phyloP scores from a whole-genome alignment of 257 asterid genomes.

The Verbascum thapsus region DNA sequence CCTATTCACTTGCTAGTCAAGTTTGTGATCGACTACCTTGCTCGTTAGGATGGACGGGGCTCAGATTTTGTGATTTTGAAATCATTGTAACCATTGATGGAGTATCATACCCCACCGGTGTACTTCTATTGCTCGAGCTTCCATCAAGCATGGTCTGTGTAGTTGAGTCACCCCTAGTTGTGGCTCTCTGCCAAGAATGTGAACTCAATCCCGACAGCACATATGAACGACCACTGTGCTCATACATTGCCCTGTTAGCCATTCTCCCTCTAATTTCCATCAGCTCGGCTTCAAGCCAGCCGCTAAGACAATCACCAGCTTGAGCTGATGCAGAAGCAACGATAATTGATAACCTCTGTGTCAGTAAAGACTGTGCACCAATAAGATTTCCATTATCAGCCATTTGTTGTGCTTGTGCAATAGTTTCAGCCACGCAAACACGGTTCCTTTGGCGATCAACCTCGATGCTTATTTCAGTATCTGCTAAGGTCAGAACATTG shows the following conservation, averaged over 20 bases:
- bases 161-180: slow-evolving; percentile 39
- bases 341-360: slow-evolving; percentile 20
- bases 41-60: background rate
- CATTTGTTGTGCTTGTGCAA: slow-evolving; percentile 36
- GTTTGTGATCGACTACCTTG: slow-evolving; percentile 14
- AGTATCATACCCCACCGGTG: slow-evolving; percentile 32
- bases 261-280: slow-evolving; percentile 36
- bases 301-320: slow-evolving; percentile 41
- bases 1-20: slow-evolving; percentile 2
- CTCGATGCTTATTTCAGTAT: slow-evolving; percentile 26
- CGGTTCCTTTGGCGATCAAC: slow-evolving; percentile 46
- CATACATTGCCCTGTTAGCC: slow-evolving; percentile 33
- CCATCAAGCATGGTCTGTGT: slow-evolving; percentile 3
- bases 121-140: slow-evolving; percentile 27
- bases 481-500: slow-evolving; percentile 22
- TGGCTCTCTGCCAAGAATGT: slow-evolving; percentile 51
- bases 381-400: slow-evolving; percentile 41
- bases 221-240: slow-evolving; percentile 37
- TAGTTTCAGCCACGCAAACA: slow-evolving; percentile 33
- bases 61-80: slow-evolving; percentile 33
- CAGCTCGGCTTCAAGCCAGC: slow-evolving; percentile 35
- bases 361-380: slow-evolving; percentile 34
- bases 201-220: slow-evolving; percentile 44
- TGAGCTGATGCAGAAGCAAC: slow-evolving; percentile 39
- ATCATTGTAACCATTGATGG: slow-evolving; percentile 41